phyloP scores from a whole-genome alignment of 2,329 filamentous ascomycete species.

The Monosporascus sp. region DNA sequence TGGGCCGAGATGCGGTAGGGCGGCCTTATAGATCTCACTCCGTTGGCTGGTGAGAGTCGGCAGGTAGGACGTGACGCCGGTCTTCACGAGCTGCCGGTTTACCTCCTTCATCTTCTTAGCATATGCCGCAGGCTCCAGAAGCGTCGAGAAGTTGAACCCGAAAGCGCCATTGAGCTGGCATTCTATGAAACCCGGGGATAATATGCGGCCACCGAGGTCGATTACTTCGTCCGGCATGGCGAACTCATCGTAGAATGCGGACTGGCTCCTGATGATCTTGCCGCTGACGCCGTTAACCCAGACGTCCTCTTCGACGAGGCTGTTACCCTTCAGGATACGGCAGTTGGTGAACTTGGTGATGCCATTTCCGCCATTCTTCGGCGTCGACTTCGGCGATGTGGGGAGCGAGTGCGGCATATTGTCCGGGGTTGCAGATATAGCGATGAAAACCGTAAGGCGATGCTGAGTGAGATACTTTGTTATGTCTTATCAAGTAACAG shows the following conservation, averaged over 20 bases:
- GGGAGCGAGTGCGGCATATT: constrained; percentile 27
- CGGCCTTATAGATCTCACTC: constrained; percentile 75
- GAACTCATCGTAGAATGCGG: constrained; percentile 62
- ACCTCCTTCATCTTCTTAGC: constrained; percentile 65
- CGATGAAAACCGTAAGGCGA: neutral
- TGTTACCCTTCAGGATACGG: constrained; percentile 62
- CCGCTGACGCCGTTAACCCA: constrained; percentile 81
- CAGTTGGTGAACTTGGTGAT: constrained; percentile 91
- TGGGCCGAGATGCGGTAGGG: constrained; percentile 72
- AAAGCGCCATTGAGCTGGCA: constrained; percentile 89
- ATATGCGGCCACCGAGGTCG: constrained; percentile 75
- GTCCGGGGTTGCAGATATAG: constrained; percentile 2
- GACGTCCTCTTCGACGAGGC: constrained; percentile 71
- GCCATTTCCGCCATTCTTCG: constrained; percentile 36
- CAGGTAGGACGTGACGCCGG: constrained; percentile 82
- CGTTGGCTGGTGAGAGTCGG: constrained; percentile 80
- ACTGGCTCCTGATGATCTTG: constrained; percentile 70
- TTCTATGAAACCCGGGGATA: constrained; percentile 84
- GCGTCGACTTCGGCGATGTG: constrained; percentile 41
- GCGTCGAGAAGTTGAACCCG: constrained; percentile 84
- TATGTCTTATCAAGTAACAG: constrained; percentile 26
- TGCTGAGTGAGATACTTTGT: constrained; percentile 4
- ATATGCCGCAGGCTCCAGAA: constrained; percentile 63
- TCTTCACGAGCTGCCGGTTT: constrained; percentile 66
- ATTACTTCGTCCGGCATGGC: constrained; percentile 67